Evolutionary conservation across 192 early-diverging fungal genomes (phyloP), one percentile per base, ranked within the genome.

Genomic region (Spizellomyces sp.): DNA sequence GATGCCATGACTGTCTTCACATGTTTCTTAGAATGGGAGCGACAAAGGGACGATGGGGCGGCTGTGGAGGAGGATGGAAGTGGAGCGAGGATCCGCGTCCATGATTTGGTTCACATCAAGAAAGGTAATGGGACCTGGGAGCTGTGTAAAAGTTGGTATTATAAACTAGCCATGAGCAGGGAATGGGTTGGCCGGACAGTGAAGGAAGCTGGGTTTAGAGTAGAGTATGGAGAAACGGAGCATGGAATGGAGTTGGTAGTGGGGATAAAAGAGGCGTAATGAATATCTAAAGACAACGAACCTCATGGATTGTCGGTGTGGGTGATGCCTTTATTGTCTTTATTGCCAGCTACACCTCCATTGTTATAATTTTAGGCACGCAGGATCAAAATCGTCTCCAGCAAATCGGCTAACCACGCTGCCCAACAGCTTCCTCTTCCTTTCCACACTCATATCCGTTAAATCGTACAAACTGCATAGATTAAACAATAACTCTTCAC

Each of bases 391-490:
- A 64, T 78, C 74, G 61, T 84, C 83, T 7, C 83, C 83, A 19
- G 65, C 75, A 52, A 58, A 45, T 41, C 56, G 64, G 10, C 66
- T 70, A 22, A 84, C 60, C 4, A 84, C 78, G 15, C 67, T 62
- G 19, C 67, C 68, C 6, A 84, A 43, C 10, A 84, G 48, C 48
- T 57, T 74, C 50, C 65, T n/a, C 70, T 84, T 84, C 48, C 78
- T 54, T 19, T 80, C 78, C 47, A 70, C 14, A 27, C 71, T 77
- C 27, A 27, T 42, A 57, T 84, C 83, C 62, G 56, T 69, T 36
- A 84, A 62, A 62, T 84, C 83, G 64, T 74, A 81, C 74, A 84
- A 59, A 6, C 69, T 79, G 22, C 69, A 70, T 19, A 84, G 74
- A 72, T 84, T 84, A 58, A 81, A 81, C 5, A 84, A 46, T 8